A percentile compares a stretch with the other conserved stretches of the same genome.
Evolutionary conservation across 179 eudicot genomes (phyloP).

Genomic region (Dionaea muscipula): DNA sequence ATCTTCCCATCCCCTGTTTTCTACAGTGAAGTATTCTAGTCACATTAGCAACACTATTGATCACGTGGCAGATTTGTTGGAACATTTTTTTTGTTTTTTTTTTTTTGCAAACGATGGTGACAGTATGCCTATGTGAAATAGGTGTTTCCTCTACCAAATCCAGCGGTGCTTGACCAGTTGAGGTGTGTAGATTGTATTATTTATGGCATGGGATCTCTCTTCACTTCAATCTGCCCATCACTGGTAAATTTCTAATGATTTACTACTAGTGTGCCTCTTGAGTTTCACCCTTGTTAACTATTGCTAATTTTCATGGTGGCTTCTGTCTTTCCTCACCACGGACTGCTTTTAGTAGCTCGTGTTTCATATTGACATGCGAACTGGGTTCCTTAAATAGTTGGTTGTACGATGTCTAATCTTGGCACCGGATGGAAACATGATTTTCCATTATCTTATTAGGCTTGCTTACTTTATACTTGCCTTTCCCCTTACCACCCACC

Average conservation of each 20-base stretch:
- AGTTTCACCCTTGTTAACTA: too few species aligned
- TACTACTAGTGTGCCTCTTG: neutral
- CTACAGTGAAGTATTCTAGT: too few species aligned
- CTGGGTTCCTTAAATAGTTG: neutral
- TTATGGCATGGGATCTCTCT: slow-evolving; percentile 95
- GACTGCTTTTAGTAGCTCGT: too few species aligned
- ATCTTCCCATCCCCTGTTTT: too few species aligned
- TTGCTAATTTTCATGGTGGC: too few species aligned
- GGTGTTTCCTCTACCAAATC: slow-evolving; percentile 80
- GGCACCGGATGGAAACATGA: too few species aligned
- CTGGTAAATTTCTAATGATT: slow-evolving; percentile 40
- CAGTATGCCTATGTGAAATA: slow-evolving; percentile 18
- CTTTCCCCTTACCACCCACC: too few species aligned
- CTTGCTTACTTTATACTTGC: too few species aligned
- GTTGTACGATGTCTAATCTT: neutral
- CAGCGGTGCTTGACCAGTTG: slow-evolving; percentile 67
- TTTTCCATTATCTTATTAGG: too few species aligned
- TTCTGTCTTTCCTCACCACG: too few species aligned
- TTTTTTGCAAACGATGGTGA: slow-evolving; percentile 1
- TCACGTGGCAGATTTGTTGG: neutral
- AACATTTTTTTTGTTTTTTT: neutral
- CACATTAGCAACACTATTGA: too few species aligned
- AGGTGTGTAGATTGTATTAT: slow-evolving; percentile 63
- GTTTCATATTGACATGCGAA: too few species aligned
- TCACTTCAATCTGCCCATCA: slow-evolving; percentile 91